A percentile compares a stretch with the other conserved stretches of the same genome.
These are phyloP conservation scores for Mycena venus DNA, from an alignment of 768 basidiomycete genomes.

Conservation along the genomic window DNA sequence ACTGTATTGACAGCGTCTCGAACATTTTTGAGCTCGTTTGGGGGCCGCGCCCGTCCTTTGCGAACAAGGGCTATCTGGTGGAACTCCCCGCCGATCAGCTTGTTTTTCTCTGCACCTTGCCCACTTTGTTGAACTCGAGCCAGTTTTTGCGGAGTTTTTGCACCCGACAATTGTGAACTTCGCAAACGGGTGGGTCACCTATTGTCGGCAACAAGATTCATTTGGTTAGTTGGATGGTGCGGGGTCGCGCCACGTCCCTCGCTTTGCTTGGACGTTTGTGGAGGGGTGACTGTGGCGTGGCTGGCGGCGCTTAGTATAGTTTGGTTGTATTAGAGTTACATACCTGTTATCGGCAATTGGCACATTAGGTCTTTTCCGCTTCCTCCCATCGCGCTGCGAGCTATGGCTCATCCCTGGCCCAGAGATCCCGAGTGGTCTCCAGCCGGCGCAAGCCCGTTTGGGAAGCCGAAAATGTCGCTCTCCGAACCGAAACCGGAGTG, in stretches of 20 bases:
- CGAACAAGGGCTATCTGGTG: not conserved
- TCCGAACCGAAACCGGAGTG: too few relatives aligned
- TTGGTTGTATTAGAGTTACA: too few relatives aligned
- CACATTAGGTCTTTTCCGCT: too few relatives aligned
- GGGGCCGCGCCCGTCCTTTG: not conserved
- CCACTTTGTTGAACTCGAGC: not conserved
- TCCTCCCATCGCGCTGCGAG: too few relatives aligned
- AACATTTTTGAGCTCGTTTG: not conserved
- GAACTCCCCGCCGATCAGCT: not conserved
- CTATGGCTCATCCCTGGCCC: too few relatives aligned
- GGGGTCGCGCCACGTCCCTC: conserved; percentile 3
- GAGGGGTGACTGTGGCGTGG: not conserved
- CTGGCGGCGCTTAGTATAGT: not conserved
- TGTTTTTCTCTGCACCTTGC: not conserved
- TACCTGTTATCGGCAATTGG: too few relatives aligned
- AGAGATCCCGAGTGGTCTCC: too few relatives aligned
- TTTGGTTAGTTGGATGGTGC: conserved; percentile 4
- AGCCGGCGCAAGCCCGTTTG: too few relatives aligned
- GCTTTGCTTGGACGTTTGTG: not conserved
- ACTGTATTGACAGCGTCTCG: not conserved
- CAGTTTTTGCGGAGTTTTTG: not conserved
- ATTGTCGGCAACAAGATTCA: not conserved
- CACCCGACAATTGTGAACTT: not conserved
- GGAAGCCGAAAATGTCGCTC: too few relatives aligned
- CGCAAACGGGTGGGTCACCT: not conserved